These are phyloP conservation scores for Metschnikowia shivogae DNA, from an alignment of 805 yeast species.

Conservation along the genomic window DNA sequence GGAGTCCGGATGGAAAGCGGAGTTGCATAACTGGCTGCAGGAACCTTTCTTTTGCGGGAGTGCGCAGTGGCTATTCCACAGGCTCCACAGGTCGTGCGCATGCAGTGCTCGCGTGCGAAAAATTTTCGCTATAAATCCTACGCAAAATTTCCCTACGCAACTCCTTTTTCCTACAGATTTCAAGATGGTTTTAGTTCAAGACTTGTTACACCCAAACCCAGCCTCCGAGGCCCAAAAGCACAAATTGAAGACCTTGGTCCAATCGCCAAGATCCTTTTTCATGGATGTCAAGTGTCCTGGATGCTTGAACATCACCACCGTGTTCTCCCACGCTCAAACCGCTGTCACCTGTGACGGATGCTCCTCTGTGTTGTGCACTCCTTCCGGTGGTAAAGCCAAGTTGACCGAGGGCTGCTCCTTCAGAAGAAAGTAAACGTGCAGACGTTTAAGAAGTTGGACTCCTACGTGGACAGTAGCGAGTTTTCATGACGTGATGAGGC, in stretches of 20 bases:
- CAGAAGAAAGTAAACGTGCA: constrained; percentile 83
- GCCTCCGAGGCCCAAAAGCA: constrained; percentile 95
- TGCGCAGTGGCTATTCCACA: background rate
- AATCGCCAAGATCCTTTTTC: constrained; percentile 97
- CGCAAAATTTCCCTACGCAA: background rate
- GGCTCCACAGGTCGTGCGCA: constrained; percentile 8
- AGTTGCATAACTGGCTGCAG: background rate
- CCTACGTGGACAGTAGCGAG: background rate
- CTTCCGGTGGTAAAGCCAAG: constrained; percentile 99
- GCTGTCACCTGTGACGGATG: constrained; percentile 99
- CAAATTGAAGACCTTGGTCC: constrained; percentile 96
- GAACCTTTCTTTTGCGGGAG: background rate
- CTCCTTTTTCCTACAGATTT: background rate
- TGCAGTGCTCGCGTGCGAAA: constrained; percentile 10
- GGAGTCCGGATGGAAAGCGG: background rate
- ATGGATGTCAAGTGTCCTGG: constrained; percentile 99
- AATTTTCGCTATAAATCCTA: constrained; percentile 4
- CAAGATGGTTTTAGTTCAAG: constrained; percentile 90
- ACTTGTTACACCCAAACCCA: constrained; percentile 95
- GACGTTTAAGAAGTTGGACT: background rate
- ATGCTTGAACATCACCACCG: constrained; percentile 98
- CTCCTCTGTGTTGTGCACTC: constrained; percentile 96
- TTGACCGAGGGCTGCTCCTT: constrained; percentile 99
- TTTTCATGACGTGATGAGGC: constrained; percentile 1
- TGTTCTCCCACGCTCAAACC: constrained; percentile 99